Evolutionary conservation across 1,284 basidiomycete species (phyloP).

Genomic region (Cutaneotrichosporon cutaneum): DNA sequence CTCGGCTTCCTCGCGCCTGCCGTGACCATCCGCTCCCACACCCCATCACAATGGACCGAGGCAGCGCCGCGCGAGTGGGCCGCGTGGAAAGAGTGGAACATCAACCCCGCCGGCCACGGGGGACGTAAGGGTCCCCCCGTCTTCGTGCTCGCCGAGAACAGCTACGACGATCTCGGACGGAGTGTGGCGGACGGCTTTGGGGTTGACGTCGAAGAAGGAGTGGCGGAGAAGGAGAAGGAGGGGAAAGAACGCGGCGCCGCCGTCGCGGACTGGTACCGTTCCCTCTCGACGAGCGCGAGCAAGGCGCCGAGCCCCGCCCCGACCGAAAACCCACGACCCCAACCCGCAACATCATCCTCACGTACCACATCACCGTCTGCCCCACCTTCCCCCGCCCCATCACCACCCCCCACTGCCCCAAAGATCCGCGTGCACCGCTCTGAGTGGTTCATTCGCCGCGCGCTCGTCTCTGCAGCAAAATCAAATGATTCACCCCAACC

Average conservation of each 20-base stretch:
- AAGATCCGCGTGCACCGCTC: slow-evolving; percentile 33
- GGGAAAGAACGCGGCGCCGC: slow-evolving; percentile 25
- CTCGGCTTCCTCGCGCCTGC: slow-evolving; percentile 33
- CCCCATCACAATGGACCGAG: slow-evolving; percentile 14
- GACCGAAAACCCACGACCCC: neutral
- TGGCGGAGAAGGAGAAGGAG: slow-evolving; percentile 7
- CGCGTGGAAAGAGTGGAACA: slow-evolving; percentile 45
- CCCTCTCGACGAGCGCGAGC: slow-evolving; percentile 17
- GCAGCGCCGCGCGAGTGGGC: slow-evolving; percentile 8
- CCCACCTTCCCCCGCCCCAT: neutral
- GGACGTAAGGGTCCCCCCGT: slow-evolving; percentile 30
- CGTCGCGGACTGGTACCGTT: slow-evolving; percentile 42
- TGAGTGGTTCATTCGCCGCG: slow-evolving; percentile 52
- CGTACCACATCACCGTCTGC: neutral
- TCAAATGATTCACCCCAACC: neutral
- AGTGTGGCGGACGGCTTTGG: slow-evolving; percentile 31
- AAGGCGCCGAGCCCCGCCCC: slow-evolving; percentile 4
- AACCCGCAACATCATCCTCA: slow-evolving; percentile 11
- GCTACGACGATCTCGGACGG: slow-evolving; percentile 44
- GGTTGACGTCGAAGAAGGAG: slow-evolving; percentile 24
- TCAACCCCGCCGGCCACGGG: slow-evolving; percentile 41
- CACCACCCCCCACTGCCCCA: neutral
- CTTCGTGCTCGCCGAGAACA: slow-evolving; percentile 33
- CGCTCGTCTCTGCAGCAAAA: slow-evolving; percentile 28
- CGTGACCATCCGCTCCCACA: slow-evolving; percentile 32